Evolutionary conservation across 2,329 filamentous ascomycete genomes (phyloP), one percentile per base, ranked within the genome.

Genomic region (Ophiostoma himal-ulmi): DNA sequence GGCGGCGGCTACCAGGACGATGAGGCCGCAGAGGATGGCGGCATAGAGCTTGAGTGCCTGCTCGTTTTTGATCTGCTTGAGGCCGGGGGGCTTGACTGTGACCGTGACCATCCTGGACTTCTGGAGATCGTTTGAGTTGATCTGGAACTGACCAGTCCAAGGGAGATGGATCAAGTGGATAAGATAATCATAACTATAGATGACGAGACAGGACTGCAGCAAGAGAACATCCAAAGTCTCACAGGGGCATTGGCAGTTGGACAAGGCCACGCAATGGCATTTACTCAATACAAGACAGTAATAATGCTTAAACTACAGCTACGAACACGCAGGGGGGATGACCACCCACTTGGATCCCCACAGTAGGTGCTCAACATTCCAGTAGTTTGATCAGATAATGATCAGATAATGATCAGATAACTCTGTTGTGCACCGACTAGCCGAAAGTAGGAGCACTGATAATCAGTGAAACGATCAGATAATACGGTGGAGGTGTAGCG

Each of bases 31-130:
- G 14, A 72, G 68, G 11, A 34, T 14, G 11, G 26, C 48, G 30
- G 68, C 71, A 39, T 72, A 72, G 22, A 72, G 7, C 26, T 14
- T 54, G 39, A 72, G 41, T 5, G 71, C 71, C 66, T 68, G 54
- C 22, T 72, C 70, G 41, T 72, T 72, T 41, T 67, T 52, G 37
- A 71, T 60, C 66, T 72, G 71, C 34, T 72, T 72, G 30, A 48
- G 26, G 48, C 54, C 68, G 17, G 71, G 68, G 13, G 37, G n/a
- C 60, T 66, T 67, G 37, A 26, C 17, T 60, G 44, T 20, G 20
- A 57, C 48, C 17, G 48, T 26, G 52, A 30, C 26, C 26, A 30
- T 34, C 11, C 22, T 62, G 57, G 1, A 54, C 6, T n/a, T n/a
- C 10, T 57, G 52, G 26, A 17, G 22, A 30, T n/a, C 54, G 34